Percentiles rank a stretch among this genome's conserved stretches.
phyloP scores from a whole-genome alignment of 768 basidiomycete species.

The Coprinopsis sp. region DNA sequence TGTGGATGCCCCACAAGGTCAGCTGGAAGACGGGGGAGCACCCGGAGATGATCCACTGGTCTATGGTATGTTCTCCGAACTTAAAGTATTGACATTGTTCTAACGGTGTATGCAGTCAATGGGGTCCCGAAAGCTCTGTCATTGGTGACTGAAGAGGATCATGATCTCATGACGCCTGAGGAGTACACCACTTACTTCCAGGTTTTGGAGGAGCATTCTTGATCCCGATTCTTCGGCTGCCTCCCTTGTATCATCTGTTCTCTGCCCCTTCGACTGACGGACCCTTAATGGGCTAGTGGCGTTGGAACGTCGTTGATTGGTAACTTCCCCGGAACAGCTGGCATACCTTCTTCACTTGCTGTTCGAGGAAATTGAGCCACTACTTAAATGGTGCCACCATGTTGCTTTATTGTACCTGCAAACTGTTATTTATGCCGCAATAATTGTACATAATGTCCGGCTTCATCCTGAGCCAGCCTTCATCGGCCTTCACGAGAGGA shows the following conservation, averaged over 20 bases:
- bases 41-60: conserved; percentile 57
- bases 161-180: conserved; percentile 89
- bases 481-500: too few relatives aligned
- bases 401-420: too few relatives aligned
- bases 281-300: too few relatives aligned
- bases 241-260: not conserved
- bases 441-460: too few relatives aligned
- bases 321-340: too few relatives aligned
- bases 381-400: too few relatives aligned
- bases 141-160: conserved; percentile 86
- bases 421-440: too few relatives aligned
- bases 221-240: not conserved
- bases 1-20: not conserved
- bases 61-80: conserved; percentile 46
- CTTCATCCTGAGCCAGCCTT: too few relatives aligned
- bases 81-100: not conserved
- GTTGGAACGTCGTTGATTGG: too few relatives aligned
- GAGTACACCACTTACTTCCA: conserved; percentile 85
- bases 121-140: conserved; percentile 71
- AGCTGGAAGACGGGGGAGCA: not conserved
- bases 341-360: too few relatives aligned
- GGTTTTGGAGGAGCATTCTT: conserved; percentile 50
- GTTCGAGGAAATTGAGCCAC: too few relatives aligned
- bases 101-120: conserved; percentile 49
- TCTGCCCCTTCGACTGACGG: not conserved